phyloP scores from a whole-genome alignment of 2,329 filamentous ascomycete species.

The Zymoseptoria tritici region DNA sequence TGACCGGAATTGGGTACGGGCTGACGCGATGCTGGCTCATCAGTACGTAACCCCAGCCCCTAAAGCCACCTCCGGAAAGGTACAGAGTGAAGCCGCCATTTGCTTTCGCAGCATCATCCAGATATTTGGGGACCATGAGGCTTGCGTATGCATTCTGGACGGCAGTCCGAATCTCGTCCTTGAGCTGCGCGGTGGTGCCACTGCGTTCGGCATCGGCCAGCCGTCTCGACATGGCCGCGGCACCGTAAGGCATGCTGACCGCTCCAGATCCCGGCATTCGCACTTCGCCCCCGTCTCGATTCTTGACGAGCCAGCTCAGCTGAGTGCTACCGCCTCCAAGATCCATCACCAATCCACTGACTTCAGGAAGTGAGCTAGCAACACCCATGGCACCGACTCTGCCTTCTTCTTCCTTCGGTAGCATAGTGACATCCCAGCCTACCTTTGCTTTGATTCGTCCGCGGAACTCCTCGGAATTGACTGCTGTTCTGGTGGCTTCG shows the following conservation, averaged over 20 bases:
- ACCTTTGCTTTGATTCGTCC: slow-evolving; percentile 54
- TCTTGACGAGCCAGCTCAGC: slow-evolving; percentile 54
- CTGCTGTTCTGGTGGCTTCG: slow-evolving; percentile 75
- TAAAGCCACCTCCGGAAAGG: slow-evolving; percentile 81
- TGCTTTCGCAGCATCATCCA: slow-evolving; percentile 38
- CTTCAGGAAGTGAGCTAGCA: slow-evolving; percentile 61
- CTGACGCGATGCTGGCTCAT: slow-evolving; percentile 67
- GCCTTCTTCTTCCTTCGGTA: slow-evolving; percentile 75
- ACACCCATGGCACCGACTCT: slow-evolving; percentile 76
- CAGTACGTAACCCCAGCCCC: slow-evolving; percentile 83
- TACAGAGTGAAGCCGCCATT: slow-evolving; percentile 61
- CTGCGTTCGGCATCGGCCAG: slow-evolving; percentile 40
- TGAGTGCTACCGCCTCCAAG: slow-evolving; percentile 68
- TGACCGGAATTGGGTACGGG: slow-evolving; percentile 76
- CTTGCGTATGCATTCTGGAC: slow-evolving; percentile 38
- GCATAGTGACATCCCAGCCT: slow-evolving; percentile 62
- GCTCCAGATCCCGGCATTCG: slow-evolving; percentile 48
- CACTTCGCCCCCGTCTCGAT: slow-evolving; percentile 44
- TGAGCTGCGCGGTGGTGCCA: slow-evolving; percentile 36
- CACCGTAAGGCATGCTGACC: slow-evolving; percentile 62
- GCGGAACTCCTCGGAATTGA: slow-evolving; percentile 64
- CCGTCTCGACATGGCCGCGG: slow-evolving; percentile 55
- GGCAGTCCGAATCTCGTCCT: slow-evolving; percentile 43
- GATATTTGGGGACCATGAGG: slow-evolving; percentile 49
- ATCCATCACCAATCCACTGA: slow-evolving; percentile 79